Percentiles rank a stretch among this genome's conserved stretches.
Evolutionary conservation across 768 basidiomycete genomes (phyloP).

Genomic region (Leccinum disarticulatum): DNA sequence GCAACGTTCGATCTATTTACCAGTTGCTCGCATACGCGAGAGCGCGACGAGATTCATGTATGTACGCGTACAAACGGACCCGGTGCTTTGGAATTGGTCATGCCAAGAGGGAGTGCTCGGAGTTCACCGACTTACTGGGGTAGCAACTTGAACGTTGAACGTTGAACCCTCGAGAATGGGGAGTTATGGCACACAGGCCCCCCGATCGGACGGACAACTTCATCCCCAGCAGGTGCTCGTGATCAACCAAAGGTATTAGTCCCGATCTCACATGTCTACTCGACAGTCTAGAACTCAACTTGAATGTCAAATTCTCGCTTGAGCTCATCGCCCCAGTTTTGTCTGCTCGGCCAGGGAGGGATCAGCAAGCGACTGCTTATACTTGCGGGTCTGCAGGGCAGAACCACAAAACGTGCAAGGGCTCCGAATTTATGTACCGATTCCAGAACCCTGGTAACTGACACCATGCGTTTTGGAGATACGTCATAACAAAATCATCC

Average conservation of each 20-base stretch:
- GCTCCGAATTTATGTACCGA: conserved; percentile 19
- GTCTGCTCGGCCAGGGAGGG: conserved; percentile 17
- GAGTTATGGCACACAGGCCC: conserved; percentile 5
- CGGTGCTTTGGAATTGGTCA: conserved; percentile 19
- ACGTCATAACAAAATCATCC: conserved; percentile 19
- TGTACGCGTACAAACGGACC: conserved; percentile 8
- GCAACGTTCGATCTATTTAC: conserved; percentile 3
- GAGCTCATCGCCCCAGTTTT: conserved; percentile 28
- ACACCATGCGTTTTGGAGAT: conserved; percentile 27
- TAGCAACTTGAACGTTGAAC: not conserved
- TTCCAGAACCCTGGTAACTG: conserved; percentile 30
- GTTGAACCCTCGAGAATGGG: conserved; percentile 18
- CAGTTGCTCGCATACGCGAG: conserved; percentile 1
- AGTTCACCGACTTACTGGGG: conserved; percentile 7
- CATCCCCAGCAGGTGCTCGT: conserved; percentile 2
- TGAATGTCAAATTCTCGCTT: conserved; percentile 28
- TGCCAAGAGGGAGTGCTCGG: conserved; percentile 3
- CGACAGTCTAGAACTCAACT: conserved; percentile 26
- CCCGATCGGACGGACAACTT: conserved; percentile 9
- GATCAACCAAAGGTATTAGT: conserved; percentile 3
- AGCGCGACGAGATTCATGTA: conserved; percentile 10
- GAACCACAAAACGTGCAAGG: conserved; percentile 18
- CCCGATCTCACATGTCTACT: conserved; percentile 17
- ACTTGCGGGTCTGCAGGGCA: conserved; percentile 20
- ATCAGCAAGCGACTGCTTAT: conserved; percentile 20